Base-by-base conservation (phyloP, 495 filamentous ascomycete genomes). In the Eremomyces bilateralis region DNA sequence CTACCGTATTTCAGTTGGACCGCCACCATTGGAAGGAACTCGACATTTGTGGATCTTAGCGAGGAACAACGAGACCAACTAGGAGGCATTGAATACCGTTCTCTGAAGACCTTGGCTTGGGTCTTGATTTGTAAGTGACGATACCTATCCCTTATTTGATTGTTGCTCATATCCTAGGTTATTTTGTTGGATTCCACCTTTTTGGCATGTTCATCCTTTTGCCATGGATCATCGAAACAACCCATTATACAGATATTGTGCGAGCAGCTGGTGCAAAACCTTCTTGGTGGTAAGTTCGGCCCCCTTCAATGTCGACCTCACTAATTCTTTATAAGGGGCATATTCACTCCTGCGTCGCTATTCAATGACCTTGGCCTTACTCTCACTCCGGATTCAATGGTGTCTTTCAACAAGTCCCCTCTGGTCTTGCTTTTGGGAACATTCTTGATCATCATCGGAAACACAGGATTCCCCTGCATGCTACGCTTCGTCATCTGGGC, bases 381-480 rank as follows among this genome's bases (percentile, higher is more conserved):
- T 1, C 56, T 95, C 29, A 94, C 82, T 0, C 81, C 88, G 0
- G 80, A 95, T 57, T 90, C 80, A 24, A 90, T 94, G 78, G 62
- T 68, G 28, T 85, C 80, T 0, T 93, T 95, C 50, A 66, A 79
- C 46, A 69, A 52, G 4, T 78, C 81, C 8, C 54, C 72, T 0
- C 74, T 77, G 35, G 75, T 80, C 1, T 57, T 95, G 17, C 46
- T 93, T 1, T 42, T 91, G 20, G 62, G 82, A 45, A 64, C 63
- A 2, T 84, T 84, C 39, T 61, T 94, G 20, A 84, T 94, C 47
- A 65, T 94, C 33, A 76, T 88, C 37, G 85, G 85, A 24, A 95
- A 95, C 42, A 95, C 85, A 0, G 85, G 75, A 1, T 95, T 93
- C 40, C 85, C 85, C 1, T 77, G 84, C 49, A 81, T 91, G 73